A percentile compares a stretch with the other conserved stretches of the same genome.
Conservation (phyloP, 164 flowering plant species). For the Vitis amurensis region DNA sequence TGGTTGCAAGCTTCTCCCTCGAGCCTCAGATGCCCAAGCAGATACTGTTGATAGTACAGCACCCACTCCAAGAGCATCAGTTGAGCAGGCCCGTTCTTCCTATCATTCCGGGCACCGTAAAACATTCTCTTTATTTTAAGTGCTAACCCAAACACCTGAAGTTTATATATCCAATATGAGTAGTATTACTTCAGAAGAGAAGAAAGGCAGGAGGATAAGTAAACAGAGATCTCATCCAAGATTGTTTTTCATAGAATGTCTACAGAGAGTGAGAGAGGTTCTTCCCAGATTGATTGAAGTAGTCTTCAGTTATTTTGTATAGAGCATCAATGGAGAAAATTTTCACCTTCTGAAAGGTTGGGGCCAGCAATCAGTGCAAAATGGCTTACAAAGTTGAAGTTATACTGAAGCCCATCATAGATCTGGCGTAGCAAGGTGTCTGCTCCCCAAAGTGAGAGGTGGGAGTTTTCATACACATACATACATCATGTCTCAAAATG, state of each 20-base stretch:
- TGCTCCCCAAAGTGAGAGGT: no score
- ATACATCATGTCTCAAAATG: no score
- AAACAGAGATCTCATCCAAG: background rate
- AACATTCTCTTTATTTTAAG: slow-evolving; percentile 46
- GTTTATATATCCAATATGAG: background rate
- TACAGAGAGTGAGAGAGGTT: background rate
- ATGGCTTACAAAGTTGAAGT: background rate
- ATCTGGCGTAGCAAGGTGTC: no score
- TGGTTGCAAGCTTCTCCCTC: slow-evolving; percentile 69
- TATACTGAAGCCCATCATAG: no score
- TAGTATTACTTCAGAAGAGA: background rate
- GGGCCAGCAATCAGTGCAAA: background rate
- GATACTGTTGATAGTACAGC: slow-evolving; percentile 40
- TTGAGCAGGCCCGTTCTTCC: slow-evolving; percentile 49
- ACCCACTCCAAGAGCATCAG: slow-evolving; percentile 59
- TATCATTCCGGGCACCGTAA: slow-evolving; percentile 52
- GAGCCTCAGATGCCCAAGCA: slow-evolving; percentile 43
- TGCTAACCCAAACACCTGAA: background rate
- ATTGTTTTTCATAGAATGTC: background rate
- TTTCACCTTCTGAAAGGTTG: background rate
- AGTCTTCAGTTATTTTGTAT: background rate
- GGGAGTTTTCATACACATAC: no score
- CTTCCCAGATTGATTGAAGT: background rate
- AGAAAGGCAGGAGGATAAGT: background rate
- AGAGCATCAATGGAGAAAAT: background rate